Evolutionary conservation across 2,329 filamentous ascomycete species (phyloP), one percentile per base, ranked within the genome.

Genomic region (Paraconiothyrium sp.): DNA sequence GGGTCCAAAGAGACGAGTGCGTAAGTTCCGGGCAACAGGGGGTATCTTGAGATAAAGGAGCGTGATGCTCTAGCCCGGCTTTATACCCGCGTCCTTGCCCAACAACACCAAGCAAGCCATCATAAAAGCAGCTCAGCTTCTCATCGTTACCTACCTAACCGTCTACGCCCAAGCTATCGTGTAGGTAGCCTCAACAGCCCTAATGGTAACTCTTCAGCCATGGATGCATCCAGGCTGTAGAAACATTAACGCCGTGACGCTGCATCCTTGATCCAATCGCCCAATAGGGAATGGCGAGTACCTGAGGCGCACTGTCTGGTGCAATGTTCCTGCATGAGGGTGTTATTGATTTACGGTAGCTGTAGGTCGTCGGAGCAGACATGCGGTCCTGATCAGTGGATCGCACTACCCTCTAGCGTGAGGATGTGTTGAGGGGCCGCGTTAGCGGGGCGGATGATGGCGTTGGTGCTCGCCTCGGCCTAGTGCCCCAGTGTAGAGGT

Each of bases 311-410:
- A 22, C 6, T 41, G 50, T 52, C 30, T 30, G 13, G 34, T 34
- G 34, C 50, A 22, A 1, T 41, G 50, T 52, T 41, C 50, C 34
- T 52, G 50, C 50, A 41, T 52, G 34, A 52, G 48, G 8, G 22
- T 41, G 50, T 41, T 52, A 52, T 52, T 16, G 35, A 52, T 27
- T 52, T 24, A 2, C 4, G 22, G 13, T 13, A 20, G 50, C 35
- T 52, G 50, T 27, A 52, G 27, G 34, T 41, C 20, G 6, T 41
- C 50, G 20, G 35, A 41, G 50, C 14, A 30, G 14, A 27, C 20
- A n/a, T 52, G 50, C 50, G 20, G 24, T 13, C 13, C 32, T 41
- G 41, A 52, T 30, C 35, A 41, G 11, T 41, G 35, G 34, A 24
- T 16, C 3, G 32, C 32, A 41, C 7, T 27, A 14, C 9, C 9